phyloP scores from a whole-genome alignment of 192 early-diverging fungal species.

The Podila epigama region DNA sequence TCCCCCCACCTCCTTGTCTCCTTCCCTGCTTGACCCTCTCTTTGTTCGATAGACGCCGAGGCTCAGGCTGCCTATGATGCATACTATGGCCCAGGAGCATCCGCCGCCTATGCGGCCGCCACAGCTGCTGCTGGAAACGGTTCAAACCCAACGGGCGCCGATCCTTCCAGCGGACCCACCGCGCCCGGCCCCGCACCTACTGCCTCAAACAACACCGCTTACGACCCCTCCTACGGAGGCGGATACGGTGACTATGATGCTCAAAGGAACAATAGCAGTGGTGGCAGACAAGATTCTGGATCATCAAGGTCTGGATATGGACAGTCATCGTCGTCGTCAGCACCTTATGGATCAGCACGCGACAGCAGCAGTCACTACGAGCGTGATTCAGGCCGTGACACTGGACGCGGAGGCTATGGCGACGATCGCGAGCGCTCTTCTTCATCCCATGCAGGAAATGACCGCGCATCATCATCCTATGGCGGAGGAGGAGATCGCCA shows the following conservation, averaged over 20 bases:
- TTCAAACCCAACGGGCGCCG: not conserved
- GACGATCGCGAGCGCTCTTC: conserved; percentile 25
- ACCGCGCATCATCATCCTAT: not conserved
- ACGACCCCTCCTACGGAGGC: conserved; percentile 8
- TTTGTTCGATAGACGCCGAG: conserved; percentile 20
- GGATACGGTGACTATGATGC: not conserved
- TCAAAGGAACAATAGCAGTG: not conserved
- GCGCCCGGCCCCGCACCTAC: too few relatives aligned
- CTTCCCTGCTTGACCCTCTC: too few relatives aligned
- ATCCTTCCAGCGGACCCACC: not conserved
- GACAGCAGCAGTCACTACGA: not conserved
- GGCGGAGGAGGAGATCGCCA: conserved; percentile 30
- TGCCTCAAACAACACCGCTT: too few relatives aligned
- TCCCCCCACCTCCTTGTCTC: too few relatives aligned
- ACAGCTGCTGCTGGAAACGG: not conserved
- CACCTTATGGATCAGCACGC: conserved; percentile 12
- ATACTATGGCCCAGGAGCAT: conserved; percentile 44
- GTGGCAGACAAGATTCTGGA: conserved; percentile 13
- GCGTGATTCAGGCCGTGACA: conserved; percentile 9
- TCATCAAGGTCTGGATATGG: conserved; percentile 17
- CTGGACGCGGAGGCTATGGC: conserved; percentile 8
- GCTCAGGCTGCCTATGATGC: conserved; percentile 48
- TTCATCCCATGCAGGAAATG: not conserved
- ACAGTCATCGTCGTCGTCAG: conserved; percentile 12
- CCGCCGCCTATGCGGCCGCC: conserved; percentile 30